Evolutionary conservation across 805 yeast species (phyloP).

Genomic region (Teunomyces gatunensis): DNA sequence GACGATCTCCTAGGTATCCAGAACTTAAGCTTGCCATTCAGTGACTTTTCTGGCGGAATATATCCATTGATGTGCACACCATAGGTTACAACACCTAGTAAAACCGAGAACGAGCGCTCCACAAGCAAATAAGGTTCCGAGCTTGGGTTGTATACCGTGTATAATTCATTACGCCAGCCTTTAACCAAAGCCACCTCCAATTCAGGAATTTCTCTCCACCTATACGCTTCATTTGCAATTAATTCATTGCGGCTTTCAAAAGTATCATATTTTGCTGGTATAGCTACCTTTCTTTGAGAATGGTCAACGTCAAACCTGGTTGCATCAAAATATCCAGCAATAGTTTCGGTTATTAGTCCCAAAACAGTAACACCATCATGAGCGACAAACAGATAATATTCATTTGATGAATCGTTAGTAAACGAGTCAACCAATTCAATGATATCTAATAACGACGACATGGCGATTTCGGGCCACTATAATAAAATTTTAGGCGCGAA

Average conservation of each 20-base stretch:
- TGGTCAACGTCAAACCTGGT: constrained; percentile 2
- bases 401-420: constrained; percentile 15
- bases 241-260: constrained; percentile 40
- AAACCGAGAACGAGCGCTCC: constrained; percentile 79
- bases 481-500: too few species aligned
- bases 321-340: constrained; percentile 18
- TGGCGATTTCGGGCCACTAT: too few species aligned
- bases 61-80: constrained; percentile 90
- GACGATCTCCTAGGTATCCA: constrained; percentile 87
- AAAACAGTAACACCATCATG: constrained; percentile 27
- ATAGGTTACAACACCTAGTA: constrained; percentile 83
- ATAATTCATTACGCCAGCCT: constrained; percentile 88
- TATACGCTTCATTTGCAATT: constrained; percentile 42
- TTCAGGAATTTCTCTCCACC: constrained; percentile 33
- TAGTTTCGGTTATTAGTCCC: constrained; percentile 5
- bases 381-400: constrained; percentile 23
- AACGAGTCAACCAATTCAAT: constrained; percentile 32
- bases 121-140: constrained; percentile 59
- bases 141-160: constrained; percentile 61
- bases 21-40: constrained; percentile 44
- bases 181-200: constrained; percentile 32
- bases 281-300: constrained; percentile 21
- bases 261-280: constrained; percentile 28
- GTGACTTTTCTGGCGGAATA: constrained; percentile 42
- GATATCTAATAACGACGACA: constrained; percentile 9